phyloP scores from a whole-genome alignment of 129 eudicot genomes.

The Pseudognaphalium luteoalbum region DNA sequence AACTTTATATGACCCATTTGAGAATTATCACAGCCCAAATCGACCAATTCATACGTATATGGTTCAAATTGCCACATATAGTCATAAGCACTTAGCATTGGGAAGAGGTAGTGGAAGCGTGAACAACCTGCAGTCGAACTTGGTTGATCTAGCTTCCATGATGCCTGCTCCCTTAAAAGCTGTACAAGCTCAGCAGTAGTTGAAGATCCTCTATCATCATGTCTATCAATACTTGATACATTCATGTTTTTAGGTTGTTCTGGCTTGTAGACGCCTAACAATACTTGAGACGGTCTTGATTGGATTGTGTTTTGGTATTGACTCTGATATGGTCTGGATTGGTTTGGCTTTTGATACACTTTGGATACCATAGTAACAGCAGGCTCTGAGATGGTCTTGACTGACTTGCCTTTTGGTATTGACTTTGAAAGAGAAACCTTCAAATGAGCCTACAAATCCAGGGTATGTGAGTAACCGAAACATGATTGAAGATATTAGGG shows the following conservation, averaged over 20 bases:
- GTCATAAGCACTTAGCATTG: not conserved
- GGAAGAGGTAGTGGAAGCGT: not conserved
- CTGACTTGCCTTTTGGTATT: slow-evolving; percentile 38
- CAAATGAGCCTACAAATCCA: slow-evolving; percentile 46
- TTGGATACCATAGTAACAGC: not conserved
- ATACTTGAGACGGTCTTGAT: slow-evolving; percentile 18
- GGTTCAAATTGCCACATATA: not conserved
- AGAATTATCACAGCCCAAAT: not conserved
- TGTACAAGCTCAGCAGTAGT: slow-evolving; percentile 67
- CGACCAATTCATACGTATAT: not conserved
- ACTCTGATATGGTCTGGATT: slow-evolving; percentile 26
- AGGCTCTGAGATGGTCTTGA: slow-evolving; percentile 29
- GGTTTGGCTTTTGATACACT: not conserved
- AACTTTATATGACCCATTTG: not conserved
- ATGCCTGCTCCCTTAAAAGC: slow-evolving; percentile 69
- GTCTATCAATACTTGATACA: slow-evolving; percentile 28
- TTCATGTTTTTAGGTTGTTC: slow-evolving; percentile 37
- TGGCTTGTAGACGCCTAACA: slow-evolving; percentile 32
- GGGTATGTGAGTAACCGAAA: slow-evolving; percentile 5
- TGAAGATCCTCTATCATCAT: slow-evolving; percentile 45
- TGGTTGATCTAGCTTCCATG: slow-evolving; percentile 39
- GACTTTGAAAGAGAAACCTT: slow-evolving; percentile 76
- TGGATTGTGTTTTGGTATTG: slow-evolving; percentile 16
- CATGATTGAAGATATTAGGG: not conserved
- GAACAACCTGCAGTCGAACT: slow-evolving; percentile 37